Percentiles rank a stretch among this genome's conserved stretches.
Conservation (phyloP, 257 asterid species). For the Ligustrum vulgare region DNA sequence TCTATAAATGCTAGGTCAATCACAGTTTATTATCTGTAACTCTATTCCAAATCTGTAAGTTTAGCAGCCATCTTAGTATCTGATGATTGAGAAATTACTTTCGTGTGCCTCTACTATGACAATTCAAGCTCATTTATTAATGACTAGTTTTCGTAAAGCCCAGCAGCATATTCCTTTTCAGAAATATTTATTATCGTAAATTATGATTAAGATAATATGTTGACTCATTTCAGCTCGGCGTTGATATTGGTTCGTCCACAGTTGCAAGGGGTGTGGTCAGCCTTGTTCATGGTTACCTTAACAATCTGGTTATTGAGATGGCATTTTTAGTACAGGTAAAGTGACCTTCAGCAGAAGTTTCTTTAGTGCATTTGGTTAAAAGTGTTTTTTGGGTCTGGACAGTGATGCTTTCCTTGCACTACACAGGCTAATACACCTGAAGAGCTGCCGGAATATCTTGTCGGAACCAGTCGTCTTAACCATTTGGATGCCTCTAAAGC, state of each 20-base stretch:
- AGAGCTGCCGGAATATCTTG: conserved; percentile 78
- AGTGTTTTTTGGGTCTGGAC: background rate
- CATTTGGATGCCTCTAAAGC: conserved; percentile 77
- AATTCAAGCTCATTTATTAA: conserved; percentile 4
- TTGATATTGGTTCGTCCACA: conserved; percentile 86
- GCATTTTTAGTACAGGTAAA: conserved; percentile 82
- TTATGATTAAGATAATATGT: background rate
- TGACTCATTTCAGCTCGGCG: conserved; percentile 51
- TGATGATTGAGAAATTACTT: conserved; percentile 12
- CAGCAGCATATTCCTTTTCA: background rate
- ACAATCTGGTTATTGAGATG: conserved; percentile 82
- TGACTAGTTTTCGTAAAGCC: background rate
- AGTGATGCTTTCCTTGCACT: background rate
- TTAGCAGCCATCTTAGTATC: background rate
- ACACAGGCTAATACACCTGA: conserved; percentile 73
- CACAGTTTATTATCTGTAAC: background rate
- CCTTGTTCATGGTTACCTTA: conserved; percentile 82
- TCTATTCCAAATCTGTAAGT: too few relatives aligned
- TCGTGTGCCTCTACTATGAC: background rate
- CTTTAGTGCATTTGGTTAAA: too few relatives aligned
- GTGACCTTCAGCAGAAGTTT: background rate
- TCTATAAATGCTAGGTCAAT: background rate
- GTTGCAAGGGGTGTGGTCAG: conserved; percentile 90
- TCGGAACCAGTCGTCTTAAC: conserved; percentile 86
- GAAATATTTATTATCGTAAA: too few relatives aligned